Percentiles rank a stretch among this genome's conserved stretches.
These are phyloP conservation scores for Stagonosporopsis tanaceti DNA, from an alignment of 2,329 filamentous ascomycete genomes.

Conservation along the genomic window DNA sequence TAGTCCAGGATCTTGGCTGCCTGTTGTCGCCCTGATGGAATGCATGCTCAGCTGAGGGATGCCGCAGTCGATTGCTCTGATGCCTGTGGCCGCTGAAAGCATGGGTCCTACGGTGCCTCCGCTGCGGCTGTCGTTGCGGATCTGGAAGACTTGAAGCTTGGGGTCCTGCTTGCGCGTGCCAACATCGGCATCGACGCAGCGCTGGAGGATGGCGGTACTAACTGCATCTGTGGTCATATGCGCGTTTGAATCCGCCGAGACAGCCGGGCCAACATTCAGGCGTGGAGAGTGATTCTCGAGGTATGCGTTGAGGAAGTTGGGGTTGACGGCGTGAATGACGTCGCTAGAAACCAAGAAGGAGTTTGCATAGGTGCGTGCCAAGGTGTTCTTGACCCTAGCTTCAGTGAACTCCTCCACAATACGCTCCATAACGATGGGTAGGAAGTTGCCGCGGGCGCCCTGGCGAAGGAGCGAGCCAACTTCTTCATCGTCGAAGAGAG, in stretches of 20 bases:
- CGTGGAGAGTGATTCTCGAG: conserved; percentile 85
- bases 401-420: conserved; percentile 73
- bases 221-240: conserved; percentile 96
- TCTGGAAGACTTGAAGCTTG: conserved; percentile 88
- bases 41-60: conserved; percentile 96
- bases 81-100: conserved; percentile 80
- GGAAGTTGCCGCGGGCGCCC: conserved; percentile 88
- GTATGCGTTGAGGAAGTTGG: conserved; percentile 88
- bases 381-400: conserved; percentile 58
- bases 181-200: conserved; percentile 71
- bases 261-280: conserved; percentile 84
- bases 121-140: conserved; percentile 86
- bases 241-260: conserved; percentile 85
- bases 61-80: conserved; percentile 84
- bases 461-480: conserved; percentile 91
- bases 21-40: conserved; percentile 86
- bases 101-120: conserved; percentile 97
- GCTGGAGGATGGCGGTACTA: conserved; percentile 79
- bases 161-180: conserved; percentile 57
- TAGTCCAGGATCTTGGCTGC: conserved; percentile 82
- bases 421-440: conserved; percentile 81
- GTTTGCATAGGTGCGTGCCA: conserved; percentile 86
- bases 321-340: conserved; percentile 92
- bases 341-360: conserved; percentile 93
- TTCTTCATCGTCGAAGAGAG: conserved; percentile 97